Evolutionary conservation across 495 filamentous ascomycete genomes (phyloP).

Genomic region (Hypoxylon rickii): DNA sequence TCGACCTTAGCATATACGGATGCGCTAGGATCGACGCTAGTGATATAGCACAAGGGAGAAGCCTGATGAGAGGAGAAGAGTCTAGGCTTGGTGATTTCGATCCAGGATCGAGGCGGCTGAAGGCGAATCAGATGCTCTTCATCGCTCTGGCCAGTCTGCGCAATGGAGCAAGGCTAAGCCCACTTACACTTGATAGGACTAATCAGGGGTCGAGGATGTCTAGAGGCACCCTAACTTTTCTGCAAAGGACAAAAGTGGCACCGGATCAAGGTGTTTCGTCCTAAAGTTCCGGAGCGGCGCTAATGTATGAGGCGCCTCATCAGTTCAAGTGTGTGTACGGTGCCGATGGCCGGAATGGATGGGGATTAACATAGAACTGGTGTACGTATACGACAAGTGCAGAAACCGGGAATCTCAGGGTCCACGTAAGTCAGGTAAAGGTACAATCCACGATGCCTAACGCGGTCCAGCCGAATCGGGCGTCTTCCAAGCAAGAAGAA

Average conservation of each 20-base stretch:
- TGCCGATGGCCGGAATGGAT: too few relatives aligned
- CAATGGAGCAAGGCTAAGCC: constrained; percentile 21
- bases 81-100: constrained; percentile 6
- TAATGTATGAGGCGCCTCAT: constrained; percentile 24
- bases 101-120: constrained; percentile 17
- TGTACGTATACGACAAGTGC: constrained; percentile 24
- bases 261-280: constrained; percentile 27
- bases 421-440: neutral
- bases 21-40: constrained; percentile 17
- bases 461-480: constrained; percentile 11
- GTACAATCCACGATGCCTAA: neutral
- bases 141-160: constrained; percentile 19
- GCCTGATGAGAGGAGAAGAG: constrained; percentile 1
- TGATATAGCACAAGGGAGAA: constrained; percentile 2
- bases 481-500: neutral
- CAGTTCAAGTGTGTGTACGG: neutral
- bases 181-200: constrained; percentile 19
- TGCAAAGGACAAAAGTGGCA: constrained; percentile 27
- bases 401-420: constrained; percentile 5
- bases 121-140: constrained; percentile 16
- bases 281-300: constrained; percentile 17
- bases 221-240: constrained; percentile 24
- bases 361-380: constrained; percentile 9
- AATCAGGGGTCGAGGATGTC: constrained; percentile 11
- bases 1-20: constrained; percentile 1